Conservation (phyloP, 805 yeast species). For the Suhomyces xylopsoci region DNA sequence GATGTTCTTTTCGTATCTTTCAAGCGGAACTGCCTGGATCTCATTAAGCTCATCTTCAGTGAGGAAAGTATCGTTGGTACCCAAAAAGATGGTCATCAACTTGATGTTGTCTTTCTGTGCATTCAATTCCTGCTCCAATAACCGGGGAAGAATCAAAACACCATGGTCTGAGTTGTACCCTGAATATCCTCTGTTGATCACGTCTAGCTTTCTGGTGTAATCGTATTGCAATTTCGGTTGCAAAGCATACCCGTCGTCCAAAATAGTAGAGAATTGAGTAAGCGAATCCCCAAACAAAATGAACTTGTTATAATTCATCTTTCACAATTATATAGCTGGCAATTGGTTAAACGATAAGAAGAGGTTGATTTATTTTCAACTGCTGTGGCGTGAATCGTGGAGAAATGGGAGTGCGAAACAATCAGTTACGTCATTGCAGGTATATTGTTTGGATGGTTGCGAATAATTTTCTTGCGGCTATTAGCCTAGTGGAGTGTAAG, state of each 20-base stretch:
- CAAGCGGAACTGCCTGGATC: constrained; percentile 48
- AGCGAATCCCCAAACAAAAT: constrained; percentile 71
- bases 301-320: constrained; percentile 36
- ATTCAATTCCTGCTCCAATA: constrained; percentile 43
- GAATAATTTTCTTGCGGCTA: too few species aligned
- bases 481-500: too few species aligned
- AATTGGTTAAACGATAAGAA: not conserved
- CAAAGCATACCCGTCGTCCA: constrained; percentile 38
- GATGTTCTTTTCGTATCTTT: constrained; percentile 48
- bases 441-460: too few species aligned
- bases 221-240: constrained; percentile 48
- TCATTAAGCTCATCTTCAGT: constrained; percentile 11
- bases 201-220: constrained; percentile 64
- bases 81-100: constrained; percentile 64
- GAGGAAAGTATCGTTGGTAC: constrained; percentile 65
- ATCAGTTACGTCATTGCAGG: not conserved
- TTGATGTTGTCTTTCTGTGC: constrained; percentile 24
- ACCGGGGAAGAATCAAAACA: constrained; percentile 28
- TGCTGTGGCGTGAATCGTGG: not conserved
- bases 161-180: constrained; percentile 76
- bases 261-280: constrained; percentile 51
- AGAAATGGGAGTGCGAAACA: not conserved
- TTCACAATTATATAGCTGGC: too few species aligned
- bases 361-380: not conserved
- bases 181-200: constrained; percentile 69